A percentile compares a stretch with the other conserved stretches of the same genome.
Evolutionary conservation across 1,284 basidiomycete species (phyloP).

Genomic region (Tranzscheliella williamsii): DNA sequence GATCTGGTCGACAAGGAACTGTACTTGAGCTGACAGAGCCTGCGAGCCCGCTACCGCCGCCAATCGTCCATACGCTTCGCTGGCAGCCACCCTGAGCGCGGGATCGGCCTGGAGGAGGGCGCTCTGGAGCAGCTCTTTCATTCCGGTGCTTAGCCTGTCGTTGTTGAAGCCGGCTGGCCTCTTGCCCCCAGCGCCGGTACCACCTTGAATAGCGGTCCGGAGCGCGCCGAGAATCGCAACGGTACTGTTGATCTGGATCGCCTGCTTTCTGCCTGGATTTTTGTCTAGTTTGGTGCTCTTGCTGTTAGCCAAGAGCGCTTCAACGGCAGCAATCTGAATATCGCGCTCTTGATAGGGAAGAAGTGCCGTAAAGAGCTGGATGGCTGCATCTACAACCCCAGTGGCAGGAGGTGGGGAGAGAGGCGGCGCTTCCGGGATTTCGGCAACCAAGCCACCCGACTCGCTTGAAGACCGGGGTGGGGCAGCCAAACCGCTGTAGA

Average conservation of each 20-base stretch:
- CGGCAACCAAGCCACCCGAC: constrained; percentile 6
- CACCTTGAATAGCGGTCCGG: constrained; percentile 59
- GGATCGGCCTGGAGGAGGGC: constrained; percentile 80
- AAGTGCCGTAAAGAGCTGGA: constrained; percentile 77
- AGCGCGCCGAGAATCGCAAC: constrained; percentile 80
- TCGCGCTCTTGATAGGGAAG: constrained; percentile 77
- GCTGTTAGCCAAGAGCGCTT: constrained; percentile 68
- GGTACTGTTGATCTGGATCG: constrained; percentile 79
- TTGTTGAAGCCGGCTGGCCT: constrained; percentile 54
- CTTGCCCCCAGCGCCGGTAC: constrained; percentile 30
- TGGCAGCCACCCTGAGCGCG: constrained; percentile 76
- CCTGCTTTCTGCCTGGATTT: constrained; percentile 85
- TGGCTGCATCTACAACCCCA: constrained; percentile 83
- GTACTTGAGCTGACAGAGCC: constrained; percentile 85
- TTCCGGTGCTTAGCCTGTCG: constrained; percentile 72
- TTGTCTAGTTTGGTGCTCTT: constrained; percentile 80
- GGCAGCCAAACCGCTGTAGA: constrained; percentile 64
- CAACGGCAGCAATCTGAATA: constrained; percentile 71
- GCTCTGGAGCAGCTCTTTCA: constrained; percentile 81
- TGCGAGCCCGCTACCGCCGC: constrained; percentile 80
- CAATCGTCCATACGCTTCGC: constrained; percentile 86
- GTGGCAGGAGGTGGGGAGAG: constrained; percentile 78
- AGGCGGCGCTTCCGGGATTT: constrained; percentile 65
- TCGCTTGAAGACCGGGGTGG: background rate
- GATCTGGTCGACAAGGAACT: constrained; percentile 91